Conservation (phyloP, 2,329 filamentous ascomycete genomes). For the Pseudogymnoascus verrucosus region DNA sequence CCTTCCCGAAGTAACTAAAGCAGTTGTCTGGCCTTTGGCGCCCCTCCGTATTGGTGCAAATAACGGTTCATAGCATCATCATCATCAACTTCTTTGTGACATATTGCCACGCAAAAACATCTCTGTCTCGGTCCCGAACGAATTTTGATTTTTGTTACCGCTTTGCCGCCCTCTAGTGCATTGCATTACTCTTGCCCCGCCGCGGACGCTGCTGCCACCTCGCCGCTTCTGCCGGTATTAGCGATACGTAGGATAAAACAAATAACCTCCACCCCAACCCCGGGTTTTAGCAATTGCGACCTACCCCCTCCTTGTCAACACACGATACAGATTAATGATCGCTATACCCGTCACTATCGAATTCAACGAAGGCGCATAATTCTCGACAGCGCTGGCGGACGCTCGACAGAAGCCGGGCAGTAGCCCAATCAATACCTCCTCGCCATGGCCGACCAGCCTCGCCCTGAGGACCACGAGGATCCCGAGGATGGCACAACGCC, state of each 20-base stretch:
- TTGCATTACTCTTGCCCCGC: slow-evolving; percentile 1
- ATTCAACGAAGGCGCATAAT: slow-evolving; percentile 5
- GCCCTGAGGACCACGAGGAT: slow-evolving; percentile 9
- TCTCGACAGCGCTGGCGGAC: slow-evolving; percentile 6
- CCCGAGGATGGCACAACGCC: slow-evolving; percentile 36
- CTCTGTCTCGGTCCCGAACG: not conserved
- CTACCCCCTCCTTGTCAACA: not conserved
- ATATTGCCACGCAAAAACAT: slow-evolving; percentile 5
- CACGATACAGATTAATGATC: slow-evolving; percentile 3
- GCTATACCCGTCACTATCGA: not conserved
- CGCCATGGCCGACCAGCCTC: slow-evolving; percentile 24
- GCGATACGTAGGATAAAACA: slow-evolving; percentile 1
- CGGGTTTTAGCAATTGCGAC: slow-evolving; percentile 4
- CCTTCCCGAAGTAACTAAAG: not conserved
- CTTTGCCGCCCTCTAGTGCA: slow-evolving; percentile 5
- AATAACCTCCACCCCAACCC: slow-evolving; percentile 2
- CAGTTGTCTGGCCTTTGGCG: slow-evolving; percentile 2
- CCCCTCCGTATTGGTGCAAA: not conserved
- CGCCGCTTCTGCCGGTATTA: slow-evolving; percentile 5
- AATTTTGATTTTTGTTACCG: slow-evolving; percentile 3
- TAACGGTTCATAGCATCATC: not conserved
- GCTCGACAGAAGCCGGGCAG: slow-evolving; percentile 1
- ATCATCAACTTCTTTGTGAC: slow-evolving; percentile 1
- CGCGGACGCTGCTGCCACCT: slow-evolving; percentile 6
- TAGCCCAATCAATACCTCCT: slow-evolving; percentile 13